Conservation (phyloP, 2,329 filamentous ascomycete species). For the Penicillium sp. region DNA sequence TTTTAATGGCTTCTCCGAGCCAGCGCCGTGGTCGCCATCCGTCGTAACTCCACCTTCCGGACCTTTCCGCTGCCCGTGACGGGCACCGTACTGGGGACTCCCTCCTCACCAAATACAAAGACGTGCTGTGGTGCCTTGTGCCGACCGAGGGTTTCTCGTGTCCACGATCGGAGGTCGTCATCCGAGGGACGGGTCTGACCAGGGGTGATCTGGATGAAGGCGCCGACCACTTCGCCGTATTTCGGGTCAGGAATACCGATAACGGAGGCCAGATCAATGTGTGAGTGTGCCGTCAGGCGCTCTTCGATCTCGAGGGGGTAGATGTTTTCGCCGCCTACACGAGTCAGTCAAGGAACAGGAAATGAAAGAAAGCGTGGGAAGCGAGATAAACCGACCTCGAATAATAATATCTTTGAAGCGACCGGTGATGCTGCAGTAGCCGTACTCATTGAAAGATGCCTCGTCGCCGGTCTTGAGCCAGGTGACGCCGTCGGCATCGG, state of each 20-base stretch:
- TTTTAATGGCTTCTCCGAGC: conserved; percentile 30
- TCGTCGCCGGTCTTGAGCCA: conserved; percentile 68
- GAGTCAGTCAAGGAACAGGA: background rate
- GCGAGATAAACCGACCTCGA: conserved; percentile 47
- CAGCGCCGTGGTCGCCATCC: conserved; percentile 43
- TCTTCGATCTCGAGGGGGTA: conserved; percentile 76
- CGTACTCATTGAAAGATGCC: conserved; percentile 53
- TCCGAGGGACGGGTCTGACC: conserved; percentile 45
- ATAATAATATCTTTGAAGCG: conserved; percentile 80
- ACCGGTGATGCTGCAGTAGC: conserved; percentile 71
- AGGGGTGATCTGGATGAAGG: conserved; percentile 51
- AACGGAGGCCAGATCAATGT: conserved; percentile 64
- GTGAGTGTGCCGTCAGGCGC: conserved; percentile 63
- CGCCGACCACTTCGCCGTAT: conserved; percentile 70
- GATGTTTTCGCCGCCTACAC: conserved; percentile 65
- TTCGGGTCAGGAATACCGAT: conserved; percentile 68
- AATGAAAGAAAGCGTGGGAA: background rate
- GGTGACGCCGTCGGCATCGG: conserved; percentile 56
- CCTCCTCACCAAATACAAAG: conserved; percentile 70
- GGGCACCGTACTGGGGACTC: conserved; percentile 54
- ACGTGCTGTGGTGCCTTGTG: conserved; percentile 70
- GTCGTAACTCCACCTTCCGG: conserved; percentile 59
- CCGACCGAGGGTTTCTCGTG: conserved; percentile 58
- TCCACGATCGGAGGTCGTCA: conserved; percentile 62
- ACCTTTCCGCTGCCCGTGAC: conserved; percentile 72